A percentile compares a stretch with the other conserved stretches of the same genome.
These are phyloP conservation scores for Sphaerostilbella broomeana DNA, from an alignment of 2,329 filamentous ascomycete genomes.

Conservation along the genomic window DNA sequence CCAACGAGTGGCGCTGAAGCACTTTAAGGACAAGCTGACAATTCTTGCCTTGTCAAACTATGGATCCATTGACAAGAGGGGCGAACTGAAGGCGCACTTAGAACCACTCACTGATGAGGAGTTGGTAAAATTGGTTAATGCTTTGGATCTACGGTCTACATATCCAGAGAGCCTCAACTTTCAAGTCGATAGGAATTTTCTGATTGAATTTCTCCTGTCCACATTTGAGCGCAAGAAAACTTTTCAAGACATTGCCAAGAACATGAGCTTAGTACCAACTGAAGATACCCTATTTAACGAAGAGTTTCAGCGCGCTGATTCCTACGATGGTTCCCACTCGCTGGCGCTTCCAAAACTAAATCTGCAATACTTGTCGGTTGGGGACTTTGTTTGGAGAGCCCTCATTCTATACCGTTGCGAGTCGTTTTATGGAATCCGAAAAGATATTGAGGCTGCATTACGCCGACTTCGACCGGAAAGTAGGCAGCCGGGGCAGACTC, in stretches of 20 bases:
- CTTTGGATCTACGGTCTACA: slow-evolving; percentile 71
- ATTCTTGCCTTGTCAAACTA: slow-evolving; percentile 90
- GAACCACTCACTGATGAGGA: slow-evolving; percentile 68
- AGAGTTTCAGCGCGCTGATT: slow-evolving; percentile 71
- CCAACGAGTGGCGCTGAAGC: slow-evolving; percentile 69
- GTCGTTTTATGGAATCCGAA: slow-evolving; percentile 87
- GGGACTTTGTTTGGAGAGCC: slow-evolving; percentile 95
- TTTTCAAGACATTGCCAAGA: slow-evolving; percentile 71
- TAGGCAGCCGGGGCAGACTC: slow-evolving; percentile 56
- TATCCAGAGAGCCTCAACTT: slow-evolving; percentile 70
- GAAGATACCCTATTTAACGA: slow-evolving; percentile 75
- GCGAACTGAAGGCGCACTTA: slow-evolving; percentile 72
- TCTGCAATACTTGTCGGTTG: slow-evolving; percentile 87
- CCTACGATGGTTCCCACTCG: slow-evolving; percentile 79
- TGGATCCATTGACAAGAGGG: slow-evolving; percentile 72
- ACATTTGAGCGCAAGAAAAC: slow-evolving; percentile 70
- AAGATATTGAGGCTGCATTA: slow-evolving; percentile 78
- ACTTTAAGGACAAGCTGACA: slow-evolving; percentile 86
- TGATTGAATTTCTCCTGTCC: slow-evolving; percentile 66
- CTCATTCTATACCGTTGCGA: slow-evolving; percentile 85
- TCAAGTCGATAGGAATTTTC: slow-evolving; percentile 54
- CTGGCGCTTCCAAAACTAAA: slow-evolving; percentile 92
- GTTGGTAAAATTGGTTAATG: slow-evolving; percentile 58
- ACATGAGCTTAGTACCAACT: slow-evolving; percentile 73
- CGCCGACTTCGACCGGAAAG: slow-evolving; percentile 69